phyloP scores from a whole-genome alignment of 225 moss, liverwort and hornwort genomes.

The Lunularia cruciata region DNA sequence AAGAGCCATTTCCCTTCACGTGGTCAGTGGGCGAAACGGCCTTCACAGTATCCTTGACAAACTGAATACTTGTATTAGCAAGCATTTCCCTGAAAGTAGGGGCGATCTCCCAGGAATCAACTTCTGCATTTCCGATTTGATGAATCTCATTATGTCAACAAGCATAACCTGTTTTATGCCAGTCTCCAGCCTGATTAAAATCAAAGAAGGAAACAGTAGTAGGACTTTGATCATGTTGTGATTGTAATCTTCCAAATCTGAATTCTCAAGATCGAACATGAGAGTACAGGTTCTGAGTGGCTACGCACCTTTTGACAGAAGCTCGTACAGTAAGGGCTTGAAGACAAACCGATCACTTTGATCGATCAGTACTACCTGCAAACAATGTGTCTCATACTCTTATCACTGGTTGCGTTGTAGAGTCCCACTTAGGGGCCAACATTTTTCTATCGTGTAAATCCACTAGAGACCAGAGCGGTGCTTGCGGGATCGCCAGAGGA shows the following conservation, averaged over 20 bases:
- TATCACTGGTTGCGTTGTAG: too few species aligned
- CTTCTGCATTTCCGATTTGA: constrained; percentile 55
- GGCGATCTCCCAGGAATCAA: constrained; percentile 95
- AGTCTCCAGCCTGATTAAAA: too few species aligned
- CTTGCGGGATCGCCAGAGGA: neutral
- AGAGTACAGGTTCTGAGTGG: neutral
- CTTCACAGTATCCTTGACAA: constrained; percentile 69
- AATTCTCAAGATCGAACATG: neutral
- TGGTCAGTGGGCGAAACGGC: constrained; percentile 66
- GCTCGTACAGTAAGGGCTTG: constrained; percentile 94
- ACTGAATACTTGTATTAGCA: constrained; percentile 60
- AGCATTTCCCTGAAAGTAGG: constrained; percentile 78
- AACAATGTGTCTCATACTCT: constrained; percentile 5
- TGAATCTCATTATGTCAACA: neutral
- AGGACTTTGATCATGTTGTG: too few species aligned
- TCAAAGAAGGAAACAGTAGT: too few species aligned
- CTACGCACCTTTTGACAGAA: constrained; percentile 76
- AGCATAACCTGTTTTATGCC: too few species aligned
- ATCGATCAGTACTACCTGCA: constrained; percentile 82
- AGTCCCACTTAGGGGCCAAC: too few species aligned
- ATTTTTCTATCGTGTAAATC: too few species aligned
- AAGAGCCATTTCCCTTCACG: constrained; percentile 54
- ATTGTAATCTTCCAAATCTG: too few species aligned
- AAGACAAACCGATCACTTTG: constrained; percentile 93
- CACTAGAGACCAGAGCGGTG: too few species aligned